Conservation (phyloP, 202 grass and related monocot species). For the Setaria italica region DNA sequence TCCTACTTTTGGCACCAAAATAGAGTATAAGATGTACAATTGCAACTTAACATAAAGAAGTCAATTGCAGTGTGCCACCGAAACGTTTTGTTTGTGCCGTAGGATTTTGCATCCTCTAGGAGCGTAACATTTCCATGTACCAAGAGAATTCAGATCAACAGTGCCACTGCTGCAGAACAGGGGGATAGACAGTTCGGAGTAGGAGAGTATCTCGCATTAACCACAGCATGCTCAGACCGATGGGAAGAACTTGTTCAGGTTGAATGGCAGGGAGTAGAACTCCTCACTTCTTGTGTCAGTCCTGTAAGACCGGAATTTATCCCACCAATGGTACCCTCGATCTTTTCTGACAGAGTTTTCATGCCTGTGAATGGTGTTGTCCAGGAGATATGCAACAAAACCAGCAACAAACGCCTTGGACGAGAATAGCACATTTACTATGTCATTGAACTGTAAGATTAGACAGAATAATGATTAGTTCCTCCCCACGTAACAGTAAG, state of each 20-base stretch:
- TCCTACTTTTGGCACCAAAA: slow-evolving; percentile 35
- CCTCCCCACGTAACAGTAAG: slow-evolving; percentile 10
- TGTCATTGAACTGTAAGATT: slow-evolving; percentile 88
- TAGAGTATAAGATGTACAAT: slow-evolving; percentile 52
- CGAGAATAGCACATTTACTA: slow-evolving; percentile 94
- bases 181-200: slow-evolving; percentile 23
- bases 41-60: slow-evolving; percentile 25
- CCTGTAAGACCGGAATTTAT: slow-evolving; percentile 87
- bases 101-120: slow-evolving; percentile 26
- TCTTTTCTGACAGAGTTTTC: slow-evolving; percentile 65
- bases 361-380: slow-evolving; percentile 83
- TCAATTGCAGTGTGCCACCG: slow-evolving; percentile 32
- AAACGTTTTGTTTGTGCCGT: slow-evolving; percentile 20
- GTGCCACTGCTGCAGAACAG: slow-evolving; percentile 41
- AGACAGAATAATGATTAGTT: slow-evolving; percentile 38
- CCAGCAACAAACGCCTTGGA: slow-evolving; percentile 93
- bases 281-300: slow-evolving; percentile 86
- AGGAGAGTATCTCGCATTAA: slow-evolving; percentile 35
- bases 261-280: slow-evolving; percentile 93
- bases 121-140: slow-evolving; percentile 31
- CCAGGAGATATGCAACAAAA: slow-evolving; percentile 85
- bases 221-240: slow-evolving; percentile 73
- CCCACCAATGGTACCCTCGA: slow-evolving; percentile 94
- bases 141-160: slow-evolving; percentile 49
- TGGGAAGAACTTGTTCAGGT: slow-evolving; percentile 98